A percentile compares a stretch with the other conserved stretches of the same genome.
phyloP scores from a whole-genome alignment of 129 eudicot species.

The Smallanthus sonchifolius region DNA sequence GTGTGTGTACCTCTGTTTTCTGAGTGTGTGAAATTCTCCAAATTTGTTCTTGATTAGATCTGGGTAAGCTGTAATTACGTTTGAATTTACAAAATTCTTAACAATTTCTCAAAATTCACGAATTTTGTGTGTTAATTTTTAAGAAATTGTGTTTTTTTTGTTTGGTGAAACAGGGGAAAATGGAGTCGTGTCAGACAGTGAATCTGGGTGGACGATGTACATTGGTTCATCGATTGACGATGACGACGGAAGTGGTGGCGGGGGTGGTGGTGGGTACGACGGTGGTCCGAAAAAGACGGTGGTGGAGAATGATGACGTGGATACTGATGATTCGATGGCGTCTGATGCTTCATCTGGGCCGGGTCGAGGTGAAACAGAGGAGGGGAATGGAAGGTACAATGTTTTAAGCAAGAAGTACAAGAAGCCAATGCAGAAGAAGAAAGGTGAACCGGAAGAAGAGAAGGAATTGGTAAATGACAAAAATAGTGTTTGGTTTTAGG shows the following conservation, averaged over 20 bases:
- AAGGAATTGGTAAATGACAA: conserved; percentile 17
- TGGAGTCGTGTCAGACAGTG: conserved; percentile 44
- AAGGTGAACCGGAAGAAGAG: conserved; percentile 7
- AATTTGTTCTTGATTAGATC: not conserved
- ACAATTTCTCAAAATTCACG: too few relatives aligned
- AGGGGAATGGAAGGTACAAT: not conserved
- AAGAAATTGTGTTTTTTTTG: not conserved
- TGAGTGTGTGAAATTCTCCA: conserved; percentile 9
- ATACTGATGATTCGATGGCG: conserved; percentile 68
- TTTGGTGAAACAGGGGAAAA: not conserved
- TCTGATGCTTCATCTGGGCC: conserved; percentile 83
- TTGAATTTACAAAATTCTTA: not conserved
- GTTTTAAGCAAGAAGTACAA: conserved; percentile 18
- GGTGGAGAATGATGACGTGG: conserved; percentile 11
- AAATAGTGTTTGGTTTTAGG: conserved; percentile 31
- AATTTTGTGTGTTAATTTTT: not conserved
- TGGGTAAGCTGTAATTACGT: not conserved
- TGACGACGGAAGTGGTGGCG: not conserved
- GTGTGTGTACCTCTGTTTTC: not conserved
- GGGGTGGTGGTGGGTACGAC: not conserved
- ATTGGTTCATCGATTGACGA: conserved; percentile 28
- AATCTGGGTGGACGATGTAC: conserved; percentile 58
- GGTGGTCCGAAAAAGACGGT: conserved; percentile 8
- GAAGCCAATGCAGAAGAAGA: conserved; percentile 26
- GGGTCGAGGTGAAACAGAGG: conserved; percentile 16